These are phyloP conservation scores for Miamiensis avidus DNA, from an alignment of 169 alveolate genomes.

Conservation along the genomic window DNA sequence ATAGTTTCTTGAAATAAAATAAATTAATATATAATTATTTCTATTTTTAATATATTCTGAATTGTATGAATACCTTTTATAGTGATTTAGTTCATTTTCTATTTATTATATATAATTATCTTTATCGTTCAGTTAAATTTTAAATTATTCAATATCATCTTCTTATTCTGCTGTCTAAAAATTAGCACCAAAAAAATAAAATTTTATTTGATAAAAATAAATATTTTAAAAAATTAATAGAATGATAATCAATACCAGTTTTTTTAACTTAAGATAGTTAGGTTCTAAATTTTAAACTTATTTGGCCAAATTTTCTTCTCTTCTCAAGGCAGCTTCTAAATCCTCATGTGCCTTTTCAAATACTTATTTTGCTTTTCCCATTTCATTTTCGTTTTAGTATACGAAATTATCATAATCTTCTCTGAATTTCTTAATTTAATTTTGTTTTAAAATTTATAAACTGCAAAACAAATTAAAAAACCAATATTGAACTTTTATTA, in stretches of 20 bases:
- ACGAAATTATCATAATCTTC: slow-evolving; percentile 30
- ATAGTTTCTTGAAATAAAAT: background rate
- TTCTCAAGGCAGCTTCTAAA: slow-evolving; percentile 19
- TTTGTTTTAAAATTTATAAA: background rate
- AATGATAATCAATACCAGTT: background rate
- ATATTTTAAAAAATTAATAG: background rate
- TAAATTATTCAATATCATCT: slow-evolving; percentile 4
- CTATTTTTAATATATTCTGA: too few relatives aligned
- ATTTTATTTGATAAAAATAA: background rate
- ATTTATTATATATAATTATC: slow-evolving; percentile 6
- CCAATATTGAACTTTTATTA: background rate
- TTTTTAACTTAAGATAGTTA: background rate
- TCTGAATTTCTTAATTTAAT: slow-evolving; percentile 18
- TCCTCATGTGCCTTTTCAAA: slow-evolving; percentile 8
- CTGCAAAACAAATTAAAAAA: background rate
- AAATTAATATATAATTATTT: background rate
- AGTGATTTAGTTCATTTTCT: slow-evolving; percentile 9
- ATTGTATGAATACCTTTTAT: background rate
- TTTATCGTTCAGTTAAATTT: background rate
- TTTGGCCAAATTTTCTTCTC: slow-evolving; percentile 13
- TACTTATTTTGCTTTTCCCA: slow-evolving; percentile 18
- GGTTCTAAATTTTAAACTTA: slow-evolving; percentile 13
- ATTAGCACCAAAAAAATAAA: too few relatives aligned
- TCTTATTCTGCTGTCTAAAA: slow-evolving; percentile 8
- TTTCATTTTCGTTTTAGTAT: slow-evolving; percentile 5